These are phyloP conservation scores for Silene coronaria DNA, from an alignment of 179 eudicot genomes.

Conservation along the genomic window DNA sequence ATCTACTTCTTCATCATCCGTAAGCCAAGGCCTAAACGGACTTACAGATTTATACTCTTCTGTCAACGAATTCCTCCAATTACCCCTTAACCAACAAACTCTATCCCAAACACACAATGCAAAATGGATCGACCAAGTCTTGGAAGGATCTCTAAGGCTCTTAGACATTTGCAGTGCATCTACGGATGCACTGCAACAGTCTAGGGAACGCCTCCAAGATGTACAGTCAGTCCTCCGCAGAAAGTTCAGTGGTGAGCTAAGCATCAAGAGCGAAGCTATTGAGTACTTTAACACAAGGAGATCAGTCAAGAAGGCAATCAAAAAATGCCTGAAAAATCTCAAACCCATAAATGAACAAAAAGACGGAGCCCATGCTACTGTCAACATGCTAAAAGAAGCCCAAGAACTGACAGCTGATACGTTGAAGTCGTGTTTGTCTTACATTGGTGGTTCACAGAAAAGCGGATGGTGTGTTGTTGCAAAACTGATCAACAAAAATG, in stretches of 20 bases:
- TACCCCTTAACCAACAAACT: slow-evolving; percentile 31
- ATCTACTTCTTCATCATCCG: slow-evolving; percentile 29
- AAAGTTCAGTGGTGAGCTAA: slow-evolving; percentile 26
- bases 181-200: slow-evolving; percentile 28
- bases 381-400: slow-evolving; percentile 26
- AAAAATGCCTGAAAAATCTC: slow-evolving; percentile 28
- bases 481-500: slow-evolving; percentile 17
- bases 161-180: slow-evolving; percentile 35
- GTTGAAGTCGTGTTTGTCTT: slow-evolving; percentile 27
- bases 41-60: slow-evolving; percentile 30
- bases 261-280: slow-evolving; percentile 18
- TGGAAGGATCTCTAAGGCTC: slow-evolving; percentile 33
- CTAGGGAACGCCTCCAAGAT: slow-evolving; percentile 23
- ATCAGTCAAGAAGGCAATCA: slow-evolving; percentile 28
- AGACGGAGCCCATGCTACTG: slow-evolving; percentile 1
- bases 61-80: slow-evolving; percentile 28
- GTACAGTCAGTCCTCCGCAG: slow-evolving; percentile 33
- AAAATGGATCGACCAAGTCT: slow-evolving; percentile 21
- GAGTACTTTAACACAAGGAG: slow-evolving; percentile 23
- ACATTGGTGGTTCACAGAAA: slow-evolving; percentile 22
- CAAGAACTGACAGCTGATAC: slow-evolving; percentile 24
- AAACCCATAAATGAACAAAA: slow-evolving; percentile 8
- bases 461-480: slow-evolving; percentile 24
- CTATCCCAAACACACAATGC: slow-evolving; percentile 12
- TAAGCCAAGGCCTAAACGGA: slow-evolving; percentile 22